Evolutionary conservation across 805 yeast genomes (phyloP).

Genomic region (Kodamaea fukazawae): DNA sequence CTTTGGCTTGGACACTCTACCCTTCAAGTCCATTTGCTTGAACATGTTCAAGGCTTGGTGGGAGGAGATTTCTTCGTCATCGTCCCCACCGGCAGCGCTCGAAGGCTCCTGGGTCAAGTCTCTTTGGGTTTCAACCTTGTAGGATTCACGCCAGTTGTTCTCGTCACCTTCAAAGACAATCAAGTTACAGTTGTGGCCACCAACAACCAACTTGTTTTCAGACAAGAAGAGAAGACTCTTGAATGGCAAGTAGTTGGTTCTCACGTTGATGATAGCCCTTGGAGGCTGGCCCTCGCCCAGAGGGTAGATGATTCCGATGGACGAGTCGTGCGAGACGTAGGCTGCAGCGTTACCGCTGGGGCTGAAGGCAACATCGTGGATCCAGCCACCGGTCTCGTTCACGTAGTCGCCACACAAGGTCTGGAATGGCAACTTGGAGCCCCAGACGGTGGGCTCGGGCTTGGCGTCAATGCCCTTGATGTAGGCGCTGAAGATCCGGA

Average conservation of each 20-base stretch:
- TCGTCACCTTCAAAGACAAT: slow-evolving; percentile 74
- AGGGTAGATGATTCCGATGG: slow-evolving; percentile 79
- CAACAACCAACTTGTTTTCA: slow-evolving; percentile 71
- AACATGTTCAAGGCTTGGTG: slow-evolving; percentile 89
- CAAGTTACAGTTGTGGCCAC: slow-evolving; percentile 92
- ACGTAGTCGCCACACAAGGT: slow-evolving; percentile 81
- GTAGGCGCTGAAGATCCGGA: slow-evolving; percentile 83
- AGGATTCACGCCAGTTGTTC: slow-evolving; percentile 58
- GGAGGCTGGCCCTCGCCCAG: slow-evolving; percentile 66
- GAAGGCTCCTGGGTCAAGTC: slow-evolving; percentile 47
- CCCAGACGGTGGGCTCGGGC: slow-evolving; percentile 86
- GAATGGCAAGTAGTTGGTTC: slow-evolving; percentile 77
- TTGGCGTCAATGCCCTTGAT: slow-evolving; percentile 84
- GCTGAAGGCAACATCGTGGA: slow-evolving; percentile 85
- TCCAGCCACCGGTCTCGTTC: slow-evolving; percentile 77
- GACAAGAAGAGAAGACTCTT: slow-evolving; percentile 67
- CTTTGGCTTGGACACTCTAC: slow-evolving; percentile 53
- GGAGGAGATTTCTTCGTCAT: slow-evolving; percentile 58
- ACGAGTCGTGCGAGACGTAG: slow-evolving; percentile 82
- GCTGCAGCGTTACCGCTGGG: slow-evolving; percentile 77
- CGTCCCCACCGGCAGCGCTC: slow-evolving; percentile 32
- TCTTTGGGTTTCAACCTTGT: slow-evolving; percentile 51
- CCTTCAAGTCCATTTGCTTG: slow-evolving; percentile 92
- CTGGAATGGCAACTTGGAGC: slow-evolving; percentile 91
- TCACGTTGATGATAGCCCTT: slow-evolving; percentile 52